These are phyloP conservation scores for Cercophora newfieldiana DNA, from an alignment of 495 filamentous ascomycete genomes.

Conservation along the genomic window DNA sequence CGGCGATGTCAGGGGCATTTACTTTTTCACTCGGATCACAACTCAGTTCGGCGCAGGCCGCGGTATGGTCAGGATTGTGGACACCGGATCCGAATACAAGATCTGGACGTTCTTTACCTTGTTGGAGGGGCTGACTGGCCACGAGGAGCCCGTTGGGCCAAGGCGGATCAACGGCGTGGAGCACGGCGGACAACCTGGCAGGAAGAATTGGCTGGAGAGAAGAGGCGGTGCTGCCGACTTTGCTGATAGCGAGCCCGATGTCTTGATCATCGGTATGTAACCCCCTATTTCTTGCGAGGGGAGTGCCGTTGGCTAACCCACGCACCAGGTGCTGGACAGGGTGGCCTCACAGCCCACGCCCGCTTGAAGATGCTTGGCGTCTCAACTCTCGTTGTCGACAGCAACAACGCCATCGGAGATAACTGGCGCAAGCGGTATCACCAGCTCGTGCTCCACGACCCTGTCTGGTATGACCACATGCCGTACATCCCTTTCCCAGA, in stretches of 20 bases:
- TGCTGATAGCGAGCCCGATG: slow-evolving; percentile 56
- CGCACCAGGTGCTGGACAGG: slow-evolving; percentile 54
- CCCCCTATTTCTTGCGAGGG: background rate
- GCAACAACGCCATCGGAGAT: slow-evolving; percentile 66
- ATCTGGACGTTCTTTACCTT: slow-evolving; percentile 65
- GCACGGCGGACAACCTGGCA: slow-evolving; percentile 45
- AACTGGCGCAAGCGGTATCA: slow-evolving; percentile 74
- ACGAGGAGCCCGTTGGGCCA: slow-evolving; percentile 52
- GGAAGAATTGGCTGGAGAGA: slow-evolving; percentile 66
- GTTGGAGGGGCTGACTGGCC: slow-evolving; percentile 51
- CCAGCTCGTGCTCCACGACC: slow-evolving; percentile 69
- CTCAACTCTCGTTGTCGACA: slow-evolving; percentile 64
- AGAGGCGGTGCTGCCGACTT: slow-evolving; percentile 59
- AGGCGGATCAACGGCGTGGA: slow-evolving; percentile 53
- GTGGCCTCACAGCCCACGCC: slow-evolving; percentile 63
- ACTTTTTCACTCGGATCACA: slow-evolving; percentile 53
- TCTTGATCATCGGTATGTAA: slow-evolving; percentile 64
- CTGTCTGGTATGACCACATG: slow-evolving; percentile 75
- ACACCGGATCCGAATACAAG: slow-evolving; percentile 57
- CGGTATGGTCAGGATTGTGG: slow-evolving; percentile 57
- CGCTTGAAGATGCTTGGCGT: slow-evolving; percentile 72
- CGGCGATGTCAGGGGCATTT: slow-evolving; percentile 51
- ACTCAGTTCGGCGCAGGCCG: slow-evolving; percentile 56
- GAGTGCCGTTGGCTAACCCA: slow-evolving; percentile 2
- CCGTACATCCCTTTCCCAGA: slow-evolving; percentile 71